Conservation (phyloP, 2,329 filamentous ascomycete genomes). For the Aspergillus sp. region DNA sequence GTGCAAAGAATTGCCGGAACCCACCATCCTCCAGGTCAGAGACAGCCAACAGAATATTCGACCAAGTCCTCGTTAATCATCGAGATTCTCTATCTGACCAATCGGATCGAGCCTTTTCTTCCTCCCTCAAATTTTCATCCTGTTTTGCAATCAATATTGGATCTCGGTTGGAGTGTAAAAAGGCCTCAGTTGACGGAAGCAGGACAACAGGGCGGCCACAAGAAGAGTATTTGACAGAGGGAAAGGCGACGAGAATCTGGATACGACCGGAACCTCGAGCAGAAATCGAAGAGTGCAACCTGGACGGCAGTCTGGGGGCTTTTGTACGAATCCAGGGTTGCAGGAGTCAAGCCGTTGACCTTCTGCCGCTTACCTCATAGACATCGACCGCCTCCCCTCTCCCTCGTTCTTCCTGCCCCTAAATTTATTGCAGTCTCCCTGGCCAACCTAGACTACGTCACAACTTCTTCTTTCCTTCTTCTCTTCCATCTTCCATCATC, state of each 20-base stretch:
- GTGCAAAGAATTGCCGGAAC: constrained; percentile 25
- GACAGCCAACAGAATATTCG: constrained; percentile 17
- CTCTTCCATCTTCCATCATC: constrained; percentile 17
- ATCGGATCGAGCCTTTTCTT: constrained; percentile 7
- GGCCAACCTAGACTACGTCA: constrained; percentile 44
- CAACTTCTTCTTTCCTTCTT: constrained; percentile 35
- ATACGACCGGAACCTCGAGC: constrained; percentile 6
- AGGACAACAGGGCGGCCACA: constrained; percentile 9
- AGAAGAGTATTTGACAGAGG: not conserved
- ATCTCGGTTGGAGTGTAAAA: not conserved
- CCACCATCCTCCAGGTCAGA: constrained; percentile 29
- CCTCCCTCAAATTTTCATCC: constrained; percentile 3
- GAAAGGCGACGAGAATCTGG: constrained; percentile 1
- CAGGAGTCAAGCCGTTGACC: constrained; percentile 21
- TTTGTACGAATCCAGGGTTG: constrained; percentile 31
- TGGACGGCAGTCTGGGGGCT: constrained; percentile 23
- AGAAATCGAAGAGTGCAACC: constrained; percentile 20
- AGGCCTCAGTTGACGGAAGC: not conserved
- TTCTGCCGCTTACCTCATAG: constrained; percentile 30
- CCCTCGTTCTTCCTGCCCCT: constrained; percentile 27
- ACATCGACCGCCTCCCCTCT: constrained; percentile 33
- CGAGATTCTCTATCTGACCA: constrained; percentile 11
- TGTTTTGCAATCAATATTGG: constrained; percentile 10
- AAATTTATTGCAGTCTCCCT: constrained; percentile 33
- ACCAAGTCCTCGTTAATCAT: constrained; percentile 13